Base-by-base conservation (phyloP, 345 rosid genomes). In the Populus alba region DNA sequence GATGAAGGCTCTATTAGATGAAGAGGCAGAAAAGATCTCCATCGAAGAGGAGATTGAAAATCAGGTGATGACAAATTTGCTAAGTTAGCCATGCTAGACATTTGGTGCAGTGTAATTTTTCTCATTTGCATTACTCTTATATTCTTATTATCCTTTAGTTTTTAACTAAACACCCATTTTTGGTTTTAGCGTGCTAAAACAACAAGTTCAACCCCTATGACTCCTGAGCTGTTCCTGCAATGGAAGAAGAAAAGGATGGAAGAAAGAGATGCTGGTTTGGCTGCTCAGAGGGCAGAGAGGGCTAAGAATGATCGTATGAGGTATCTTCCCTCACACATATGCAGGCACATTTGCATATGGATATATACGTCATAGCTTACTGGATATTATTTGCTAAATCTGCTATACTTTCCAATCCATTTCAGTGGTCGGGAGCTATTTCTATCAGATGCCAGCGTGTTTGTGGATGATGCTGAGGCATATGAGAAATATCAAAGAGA, bases 271-370 rank as follows among this genome's bases (percentile, higher is more conserved):
- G 98, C 89, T 3, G 88, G 95, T 80, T 87, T 95, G 85, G 97
- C 93, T 81, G 90, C 90, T 16, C 88, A 80, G 79, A 94, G 80
- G 76, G 99, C 98, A 16, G 99, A 95, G 17, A 93, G 99, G 81
- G 99, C 97, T 75, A 96, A 96, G 91, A 92, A 92, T 83, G 99
- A 94, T 81, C 92, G 98, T n/a, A 92, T 96, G 92, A 96, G 99
- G 99, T 95, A 84, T 31, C 41, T 31, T 6, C 29, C 25, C 63
- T 2, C 68, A n/a, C 33, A 5, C 22, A 5, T 23, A 7, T 43
- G 10, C 29, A 1, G 16, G 11, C 6, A n/a, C 25, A 29, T 59
- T 8, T 47, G 16, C 6, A 0, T 8, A 71, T 11, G 67, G 15
- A 11, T 45, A 12, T 66, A 5, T 47, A 70, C 68, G 62, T 55